phyloP scores from a whole-genome alignment of 805 yeast species.

The Candida railenensis region DNA sequence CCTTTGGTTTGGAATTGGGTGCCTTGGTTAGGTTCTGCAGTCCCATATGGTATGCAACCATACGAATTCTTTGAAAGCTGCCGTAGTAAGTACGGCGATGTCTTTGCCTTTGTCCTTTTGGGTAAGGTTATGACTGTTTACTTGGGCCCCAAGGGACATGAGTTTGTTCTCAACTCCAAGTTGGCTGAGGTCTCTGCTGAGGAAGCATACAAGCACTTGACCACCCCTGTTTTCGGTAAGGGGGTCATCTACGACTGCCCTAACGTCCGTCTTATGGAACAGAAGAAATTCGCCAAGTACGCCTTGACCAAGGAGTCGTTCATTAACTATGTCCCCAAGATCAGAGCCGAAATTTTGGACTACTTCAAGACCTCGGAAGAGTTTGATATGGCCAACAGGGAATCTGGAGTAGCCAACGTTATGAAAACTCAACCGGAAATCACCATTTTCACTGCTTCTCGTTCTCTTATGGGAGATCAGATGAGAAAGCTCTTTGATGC shows the following conservation, averaged over 20 bases:
- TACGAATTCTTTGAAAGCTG: slow-evolving; percentile 82
- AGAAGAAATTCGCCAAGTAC: slow-evolving; percentile 91
- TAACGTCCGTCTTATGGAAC: slow-evolving; percentile 92
- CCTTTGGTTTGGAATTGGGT: slow-evolving; percentile 91
- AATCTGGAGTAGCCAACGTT: slow-evolving; percentile 58
- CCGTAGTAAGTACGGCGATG: slow-evolving; percentile 85
- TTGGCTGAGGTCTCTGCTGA: slow-evolving; percentile 90
- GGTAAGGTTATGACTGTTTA: slow-evolving; percentile 95
- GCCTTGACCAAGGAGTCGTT: slow-evolving; percentile 87
- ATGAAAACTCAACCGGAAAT: slow-evolving; percentile 89
- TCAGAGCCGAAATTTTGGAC: slow-evolving; percentile 69
- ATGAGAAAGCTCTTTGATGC: slow-evolving; percentile 80
- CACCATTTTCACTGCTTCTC: slow-evolving; percentile 94
- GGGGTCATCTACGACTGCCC: slow-evolving; percentile 98
- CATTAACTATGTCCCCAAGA: slow-evolving; percentile 81
- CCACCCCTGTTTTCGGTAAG: slow-evolving; percentile 99
- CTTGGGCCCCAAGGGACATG: slow-evolving; percentile 97
- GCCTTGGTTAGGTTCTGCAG: slow-evolving; percentile 95
- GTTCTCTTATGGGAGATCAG: slow-evolving; percentile 88
- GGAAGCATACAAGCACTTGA: slow-evolving; percentile 90
- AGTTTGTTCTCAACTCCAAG: slow-evolving; percentile 89
- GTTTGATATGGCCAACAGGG: slow-evolving; percentile 39
- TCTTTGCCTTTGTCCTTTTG: slow-evolving; percentile 82
- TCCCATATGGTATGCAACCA: slow-evolving; percentile 88
- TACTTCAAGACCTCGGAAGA: slow-evolving; percentile 57